These are phyloP conservation scores for Hirschioporus abietinus DNA, from an alignment of 768 basidiomycete species.

Conservation along the genomic window DNA sequence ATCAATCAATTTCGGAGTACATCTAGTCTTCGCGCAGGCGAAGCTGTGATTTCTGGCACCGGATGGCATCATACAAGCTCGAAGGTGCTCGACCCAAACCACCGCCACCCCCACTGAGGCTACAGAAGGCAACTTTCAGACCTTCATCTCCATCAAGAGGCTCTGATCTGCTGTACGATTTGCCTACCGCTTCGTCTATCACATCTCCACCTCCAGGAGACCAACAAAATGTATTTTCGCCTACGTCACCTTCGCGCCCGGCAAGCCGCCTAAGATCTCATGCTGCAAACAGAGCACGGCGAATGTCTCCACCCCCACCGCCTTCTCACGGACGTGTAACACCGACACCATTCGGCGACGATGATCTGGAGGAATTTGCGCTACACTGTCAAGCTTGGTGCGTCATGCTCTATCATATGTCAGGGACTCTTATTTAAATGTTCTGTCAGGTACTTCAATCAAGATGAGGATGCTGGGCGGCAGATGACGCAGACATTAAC, in stretches of 20 bases:
- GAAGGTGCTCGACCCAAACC: constrained; percentile 61
- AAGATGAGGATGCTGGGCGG: constrained; percentile 73
- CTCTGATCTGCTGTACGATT: constrained; percentile 18
- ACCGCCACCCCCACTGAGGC: constrained; percentile 17
- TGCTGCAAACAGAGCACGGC: constrained; percentile 42
- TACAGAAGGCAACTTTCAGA: constrained; percentile 13
- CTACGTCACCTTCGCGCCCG: constrained; percentile 52
- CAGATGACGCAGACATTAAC: constrained; percentile 80
- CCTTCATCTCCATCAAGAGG: constrained; percentile 12
- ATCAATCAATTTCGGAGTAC: not conserved
- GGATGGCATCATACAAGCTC: constrained; percentile 50
- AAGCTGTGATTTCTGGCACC: not conserved
- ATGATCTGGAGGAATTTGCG: constrained; percentile 74
- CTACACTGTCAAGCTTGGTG: constrained; percentile 77
- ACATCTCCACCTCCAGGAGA: constrained; percentile 5
- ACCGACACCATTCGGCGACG: constrained; percentile 57
- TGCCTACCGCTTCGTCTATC: constrained; percentile 14
- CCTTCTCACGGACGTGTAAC: constrained; percentile 62
- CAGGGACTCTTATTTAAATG: constrained; percentile 2
- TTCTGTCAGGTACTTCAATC: constrained; percentile 68
- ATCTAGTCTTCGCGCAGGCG: not conserved
- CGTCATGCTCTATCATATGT: constrained; percentile 15
- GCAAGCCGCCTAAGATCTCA: constrained; percentile 46
- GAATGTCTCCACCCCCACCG: constrained; percentile 50
- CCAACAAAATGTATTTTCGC: constrained; percentile 2